Evolutionary conservation across 495 filamentous ascomycete genomes (phyloP), one percentile per base, ranked within the genome.

Genomic region (Penicillium maclennaniae): DNA sequence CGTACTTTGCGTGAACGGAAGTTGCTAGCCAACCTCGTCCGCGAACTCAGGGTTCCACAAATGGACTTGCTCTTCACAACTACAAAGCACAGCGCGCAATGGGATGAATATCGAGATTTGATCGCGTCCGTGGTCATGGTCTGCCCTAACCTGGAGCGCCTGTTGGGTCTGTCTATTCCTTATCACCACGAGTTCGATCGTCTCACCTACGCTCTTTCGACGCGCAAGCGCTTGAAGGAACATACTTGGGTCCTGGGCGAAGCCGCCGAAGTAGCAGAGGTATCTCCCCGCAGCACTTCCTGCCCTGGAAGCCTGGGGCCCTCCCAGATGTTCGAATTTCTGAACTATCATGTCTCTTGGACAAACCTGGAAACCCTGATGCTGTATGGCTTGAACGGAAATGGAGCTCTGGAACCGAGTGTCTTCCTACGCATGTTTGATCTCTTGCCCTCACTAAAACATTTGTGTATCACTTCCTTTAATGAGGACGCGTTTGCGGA

Each of bases 51-150:
- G 49, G 80, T 91, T 15, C 85, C 87, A 1, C 80, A 87, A 10
- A 60, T 74, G 58, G 72, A 75, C 43, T 27, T 76, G 43, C 56
- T 73, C 34, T 74, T 83, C 50, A 82, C 82, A 16, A 76, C 70
- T 8, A 72, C 72, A 17, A 75, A 69, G 58, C 65, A 65, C 27
- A 77, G 67, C 39, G 63, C 70, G 7, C 70, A 79, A 62, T 66
- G 76, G 61, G 79, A 81, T 43, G 78, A 86, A 47, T 86, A 89
- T 55, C 79, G 87, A 27, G 83, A 92, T 56, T 52, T 88, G 31
- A 75, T 92, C 5, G 87, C 89, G 6, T 90, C 88, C 6, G 70
- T 97, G 25, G 82, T 96, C 26, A 91, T 91, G 85, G 82, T 85
- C 6, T 96, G 91, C 63, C 89, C 89, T 9, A 92, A 93, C 62